Base-by-base conservation (phyloP, 106 monocot genomes). In the Apostasia ramifera region DNA sequence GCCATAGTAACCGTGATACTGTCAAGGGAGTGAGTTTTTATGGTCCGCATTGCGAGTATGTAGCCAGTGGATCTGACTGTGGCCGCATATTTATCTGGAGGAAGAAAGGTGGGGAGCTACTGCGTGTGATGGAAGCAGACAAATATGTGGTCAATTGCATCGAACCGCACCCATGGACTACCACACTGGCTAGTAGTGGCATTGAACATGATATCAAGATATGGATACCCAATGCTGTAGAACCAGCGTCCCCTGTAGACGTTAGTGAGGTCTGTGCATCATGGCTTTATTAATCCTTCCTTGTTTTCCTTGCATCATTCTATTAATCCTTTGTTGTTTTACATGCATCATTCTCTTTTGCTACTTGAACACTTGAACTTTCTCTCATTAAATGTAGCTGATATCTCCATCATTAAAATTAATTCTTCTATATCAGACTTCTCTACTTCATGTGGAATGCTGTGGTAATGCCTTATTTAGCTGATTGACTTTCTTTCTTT, bases 31-130 rank as follows among this genome's bases (percentile, higher is more conserved):
- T 90, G 44, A 85, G 74, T 57, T 92, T 98, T 73, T 83, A 85
- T 59, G 97, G 97, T 44, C 97, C 97, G 12, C 81, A 71, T 61
- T 80, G 85, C 74, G 97, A 98, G 59, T 98, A 98, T 79, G 87
- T 98, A 8, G 80, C 83, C 13, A 92, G 92, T 76, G 97, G 97
- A 52, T 98, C 97, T 56, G 97, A 98, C 39, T 98, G 92, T 81
- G 97, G 97, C 0, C 84, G 87, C 4, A 62, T 98, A 6, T 98
- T 98, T 70, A 90, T 98, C 53, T 98, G 97, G 97, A 90, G 87
- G 63, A 92, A 92, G 61, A 92, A 72, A 64, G 92, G 80, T 70
- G 97, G 84, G 40, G 78, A 83, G 74, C 68, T 98, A 10, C 66
- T 98, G 56, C 84, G 92, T 14, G 97, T 76, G 47, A 98, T 98